These are phyloP conservation scores for Liriodendron chinense DNA, from an alignment of 164 flowering plant species.

Conservation along the genomic window DNA sequence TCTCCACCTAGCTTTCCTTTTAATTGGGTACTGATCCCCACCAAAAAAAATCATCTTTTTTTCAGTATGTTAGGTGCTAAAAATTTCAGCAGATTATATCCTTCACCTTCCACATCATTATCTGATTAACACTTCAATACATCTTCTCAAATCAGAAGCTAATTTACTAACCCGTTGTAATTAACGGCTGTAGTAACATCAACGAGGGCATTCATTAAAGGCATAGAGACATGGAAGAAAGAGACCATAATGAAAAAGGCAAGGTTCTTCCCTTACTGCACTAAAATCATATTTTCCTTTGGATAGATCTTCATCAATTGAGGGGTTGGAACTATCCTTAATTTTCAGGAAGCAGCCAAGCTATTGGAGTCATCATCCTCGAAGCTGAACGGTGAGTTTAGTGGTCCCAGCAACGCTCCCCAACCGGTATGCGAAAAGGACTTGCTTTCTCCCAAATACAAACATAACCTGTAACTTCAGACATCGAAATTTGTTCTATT, in stretches of 20 bases:
- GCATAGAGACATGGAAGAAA: constrained; percentile 74
- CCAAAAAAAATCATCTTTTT: no score
- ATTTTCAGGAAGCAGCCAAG: constrained; percentile 53
- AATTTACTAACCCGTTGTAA: not conserved
- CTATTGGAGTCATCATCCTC: constrained; percentile 42
- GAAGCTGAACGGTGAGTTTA: constrained; percentile 29
- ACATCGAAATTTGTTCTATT: not conserved
- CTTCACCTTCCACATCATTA: not conserved
- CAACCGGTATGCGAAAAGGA: not conserved
- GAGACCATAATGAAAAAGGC: constrained; percentile 61
- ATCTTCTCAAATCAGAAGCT: not conserved
- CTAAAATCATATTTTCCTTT: not conserved
- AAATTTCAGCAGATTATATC: not conserved
- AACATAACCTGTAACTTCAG: not conserved
- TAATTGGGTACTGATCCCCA: no score
- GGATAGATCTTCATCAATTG: not conserved
- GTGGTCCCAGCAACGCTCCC: not conserved
- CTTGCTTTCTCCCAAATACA: not conserved
- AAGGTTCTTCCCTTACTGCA: constrained; percentile 3
- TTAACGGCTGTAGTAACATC: constrained; percentile 46
- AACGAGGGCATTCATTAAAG: constrained; percentile 57
- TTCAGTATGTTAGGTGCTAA: no score
- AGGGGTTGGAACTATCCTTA: constrained; percentile 3
- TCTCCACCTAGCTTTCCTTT: not conserved
- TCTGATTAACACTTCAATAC: not conserved